Evolutionary conservation across 441 rosid genomes (phyloP).

Genomic region (Hura crepitans): DNA sequence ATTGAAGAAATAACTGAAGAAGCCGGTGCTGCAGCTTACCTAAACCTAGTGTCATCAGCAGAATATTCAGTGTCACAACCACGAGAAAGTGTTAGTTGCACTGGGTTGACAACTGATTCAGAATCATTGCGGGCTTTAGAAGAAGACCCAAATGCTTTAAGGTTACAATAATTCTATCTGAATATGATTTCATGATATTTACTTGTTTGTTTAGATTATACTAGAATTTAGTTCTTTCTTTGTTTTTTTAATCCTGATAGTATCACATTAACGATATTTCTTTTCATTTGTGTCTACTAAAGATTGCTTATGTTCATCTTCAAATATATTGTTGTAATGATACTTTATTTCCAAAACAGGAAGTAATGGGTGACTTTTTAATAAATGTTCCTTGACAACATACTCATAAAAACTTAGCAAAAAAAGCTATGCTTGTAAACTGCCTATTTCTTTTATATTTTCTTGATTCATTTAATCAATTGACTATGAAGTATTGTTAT

Average conservation of each 20-base stretch:
- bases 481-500: neutral
- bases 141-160: slow-evolving; percentile 74
- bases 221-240: neutral
- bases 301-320: neutral
- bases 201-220: neutral
- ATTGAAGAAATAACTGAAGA: slow-evolving; percentile 85
- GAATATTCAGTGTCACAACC: slow-evolving; percentile 32
- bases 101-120: slow-evolving; percentile 33
- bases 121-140: slow-evolving; percentile 57
- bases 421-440: neutral
- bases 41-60: slow-evolving; percentile 31
- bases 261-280: neutral
- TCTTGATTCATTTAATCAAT: neutral
- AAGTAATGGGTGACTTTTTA: neutral
- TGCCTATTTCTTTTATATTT: neutral
- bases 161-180: slow-evolving; percentile 36
- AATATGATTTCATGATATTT: neutral
- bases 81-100: slow-evolving; percentile 24
- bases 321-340: neutral
- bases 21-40: slow-evolving; percentile 33
- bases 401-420: neutral
- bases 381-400: neutral
- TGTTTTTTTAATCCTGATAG: neutral
- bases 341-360: neutral
- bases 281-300: neutral